Evolutionary conservation across 2,329 filamentous ascomycete genomes (phyloP), one percentile per base, ranked within the genome.

Genomic region (Penicillium paneum): DNA sequence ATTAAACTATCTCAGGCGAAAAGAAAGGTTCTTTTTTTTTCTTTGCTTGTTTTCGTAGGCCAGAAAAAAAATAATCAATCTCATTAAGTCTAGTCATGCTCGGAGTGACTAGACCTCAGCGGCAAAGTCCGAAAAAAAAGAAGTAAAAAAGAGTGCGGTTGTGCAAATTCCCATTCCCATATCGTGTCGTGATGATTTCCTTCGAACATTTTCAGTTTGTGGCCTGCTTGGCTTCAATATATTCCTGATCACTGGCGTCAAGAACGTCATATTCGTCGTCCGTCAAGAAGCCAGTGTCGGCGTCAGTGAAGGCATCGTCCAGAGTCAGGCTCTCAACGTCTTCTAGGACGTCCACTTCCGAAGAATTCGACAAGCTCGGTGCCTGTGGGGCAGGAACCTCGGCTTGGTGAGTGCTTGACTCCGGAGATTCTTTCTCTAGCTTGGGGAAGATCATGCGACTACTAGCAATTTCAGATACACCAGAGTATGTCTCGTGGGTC

Each of bases 191-290:
- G 31, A 34, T 26, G 44, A 21, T 32, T 39, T 15, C 19, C 24
- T 12, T 17, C 47, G 34, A 49, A 40, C 12, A 12, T 35, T 34
- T 15, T 46, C 55, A 64, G 35, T 59, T 54, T 19, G 60, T n/a
- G 39, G 64, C 63, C 8, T 68, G 66, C 35, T 65, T 64, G 24
- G 67, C 83, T 58, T 81, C 80, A 48, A 84, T 72, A 62, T 83
- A 88, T 71, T 97, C 93, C 72, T 96, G 90, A 63, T 97, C 93
- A 55, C 90, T 96, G 40, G 91, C 93, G 76, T 97, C 91, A 42
- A 97, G 84, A 62, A 97, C 92, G 67, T 99, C 94, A 72, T 97
- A 99, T 76, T 99, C 94, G 73, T 97, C 94, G 61, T 99, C 94
- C 0, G 94, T 97, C 79, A 96, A 77, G 80, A 96, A 97, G 12